These are phyloP conservation scores for Elsinoe ampelina DNA, from an alignment of 2,329 filamentous ascomycete species.

Conservation along the genomic window DNA sequence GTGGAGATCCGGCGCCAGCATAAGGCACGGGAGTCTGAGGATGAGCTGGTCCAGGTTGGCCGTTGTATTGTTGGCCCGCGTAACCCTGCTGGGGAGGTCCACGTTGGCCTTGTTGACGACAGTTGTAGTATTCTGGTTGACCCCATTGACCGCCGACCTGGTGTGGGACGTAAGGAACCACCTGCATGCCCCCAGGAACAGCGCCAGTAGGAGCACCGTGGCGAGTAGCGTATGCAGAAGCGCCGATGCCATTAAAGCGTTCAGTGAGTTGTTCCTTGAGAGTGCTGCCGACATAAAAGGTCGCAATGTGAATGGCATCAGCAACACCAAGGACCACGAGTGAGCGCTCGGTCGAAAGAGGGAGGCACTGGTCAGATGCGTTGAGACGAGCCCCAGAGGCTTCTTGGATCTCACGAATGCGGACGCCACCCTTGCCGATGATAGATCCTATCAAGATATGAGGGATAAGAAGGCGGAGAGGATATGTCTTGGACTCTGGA, in stretches of 20 bases:
- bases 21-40: constrained; percentile 66
- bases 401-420: constrained; percentile 97
- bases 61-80: constrained; percentile 48
- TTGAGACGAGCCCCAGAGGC: constrained; percentile 93
- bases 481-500: constrained; percentile 93
- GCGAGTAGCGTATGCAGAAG: constrained; percentile 94
- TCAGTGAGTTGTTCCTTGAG: constrained; percentile 95
- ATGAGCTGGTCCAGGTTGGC: constrained; percentile 42
- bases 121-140: constrained; percentile 68
- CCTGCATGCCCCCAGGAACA: constrained; percentile 95
- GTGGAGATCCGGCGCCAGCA: constrained; percentile 55
- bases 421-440: constrained; percentile 91
- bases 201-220: constrained; percentile 88
- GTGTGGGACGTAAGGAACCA: constrained; percentile 95
- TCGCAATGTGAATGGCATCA: constrained; percentile 96
- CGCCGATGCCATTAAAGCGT: constrained; percentile 87
- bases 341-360: constrained; percentile 92
- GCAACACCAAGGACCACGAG: constrained; percentile 95
- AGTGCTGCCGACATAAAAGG: constrained; percentile 98
- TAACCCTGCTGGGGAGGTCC: constrained; percentile 51
- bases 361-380: constrained; percentile 88
- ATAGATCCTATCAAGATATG: constrained; percentile 98
- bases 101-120: constrained; percentile 67
- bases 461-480: constrained; percentile 85
- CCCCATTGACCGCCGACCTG: constrained; percentile 88